Conservation (phyloP, 2,329 filamentous ascomycete genomes). For the Sporothrix humicola region DNA sequence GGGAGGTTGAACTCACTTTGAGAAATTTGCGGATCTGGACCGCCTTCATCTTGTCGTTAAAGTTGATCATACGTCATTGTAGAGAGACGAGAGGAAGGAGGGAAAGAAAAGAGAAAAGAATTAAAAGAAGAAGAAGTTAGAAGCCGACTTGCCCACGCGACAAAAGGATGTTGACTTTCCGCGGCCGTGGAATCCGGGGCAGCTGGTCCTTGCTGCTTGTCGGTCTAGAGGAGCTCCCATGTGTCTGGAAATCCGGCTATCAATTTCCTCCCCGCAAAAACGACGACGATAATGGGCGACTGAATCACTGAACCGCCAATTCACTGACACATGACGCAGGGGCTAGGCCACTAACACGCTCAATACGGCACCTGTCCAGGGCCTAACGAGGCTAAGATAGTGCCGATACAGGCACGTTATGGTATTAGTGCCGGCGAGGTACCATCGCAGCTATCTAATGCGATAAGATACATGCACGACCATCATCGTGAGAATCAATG, state of each 20-base stretch:
- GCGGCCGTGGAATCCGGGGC: not conserved
- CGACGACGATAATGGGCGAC: not conserved
- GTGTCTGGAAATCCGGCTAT: constrained; percentile 26
- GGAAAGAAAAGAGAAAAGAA: not conserved
- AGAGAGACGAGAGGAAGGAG: not conserved
- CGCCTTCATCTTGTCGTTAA: constrained; percentile 30
- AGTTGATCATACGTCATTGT: not conserved
- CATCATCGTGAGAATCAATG: too few relatives aligned
- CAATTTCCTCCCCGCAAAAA: constrained; percentile 24
- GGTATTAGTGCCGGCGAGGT: too few relatives aligned
- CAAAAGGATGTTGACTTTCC: constrained; percentile 11
- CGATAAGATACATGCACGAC: too few relatives aligned
- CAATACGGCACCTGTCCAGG: not conserved
- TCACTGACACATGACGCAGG: constrained; percentile 7
- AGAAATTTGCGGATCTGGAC: constrained; percentile 31
- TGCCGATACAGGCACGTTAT: not conserved
- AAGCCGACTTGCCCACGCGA: not conserved
- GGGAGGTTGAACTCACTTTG: not conserved
- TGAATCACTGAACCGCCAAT: constrained; percentile 11
- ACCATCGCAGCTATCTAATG: too few relatives aligned
- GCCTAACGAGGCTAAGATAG: not conserved
- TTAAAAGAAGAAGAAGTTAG: not conserved
- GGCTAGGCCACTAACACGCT: not conserved
- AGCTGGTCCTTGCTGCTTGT: not conserved
- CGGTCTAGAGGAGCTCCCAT: constrained; percentile 6